Base-by-base conservation (phyloP, 805 yeast species). In the Wickerhamomyces queroliae region DNA sequence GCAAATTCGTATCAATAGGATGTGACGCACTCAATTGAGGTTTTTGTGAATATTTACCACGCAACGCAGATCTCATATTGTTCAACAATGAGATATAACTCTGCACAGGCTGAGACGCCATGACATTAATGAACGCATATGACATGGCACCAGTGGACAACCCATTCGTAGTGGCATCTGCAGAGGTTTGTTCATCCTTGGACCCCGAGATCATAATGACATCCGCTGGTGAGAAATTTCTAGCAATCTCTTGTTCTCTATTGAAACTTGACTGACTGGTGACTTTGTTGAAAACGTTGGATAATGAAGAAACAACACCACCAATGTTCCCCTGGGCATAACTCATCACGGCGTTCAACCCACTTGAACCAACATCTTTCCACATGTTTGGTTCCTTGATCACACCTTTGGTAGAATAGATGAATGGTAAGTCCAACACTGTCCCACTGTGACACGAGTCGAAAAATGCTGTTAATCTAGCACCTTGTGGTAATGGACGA, bases 361-460 rank as follows among this genome's bases (percentile, higher is more conserved):
- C 73, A 28, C 81, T 83, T 43, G 64, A 64, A 15, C 84, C 82
- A 15, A 83, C 80, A 44, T 80, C 88, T 54, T 78, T 76, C 62
- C 75, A 69, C 44, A 82, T 56, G 51, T 78, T 80, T 35, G 86
- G 85, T 55, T 82, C 88, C 59, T 82, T 82, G 41, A 82, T 56
- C 9, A 80, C 77, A 35, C 90, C 90, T 54, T 80, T 78, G 22
- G 86, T 81, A 17, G 86, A 78, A 59, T 83, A 83, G 26, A 72
- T 64, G 48, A 69, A 83, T 3, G 90, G 90, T 42, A 83, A 62
- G 54, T 83, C 90, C 49, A 83, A 58, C 1, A 74, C 84, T 1
- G 87, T 69, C n/a, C 89, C 90, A 11, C 83, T 74, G 53, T 83
- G 90, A 55, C 90, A 83, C 25, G 83, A 76, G 58, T 83, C 90